Evolutionary conservation across 805 yeast genomes (phyloP), one percentile per base, ranked within the genome.

Genomic region (Schwanniomyces sp.): DNA sequence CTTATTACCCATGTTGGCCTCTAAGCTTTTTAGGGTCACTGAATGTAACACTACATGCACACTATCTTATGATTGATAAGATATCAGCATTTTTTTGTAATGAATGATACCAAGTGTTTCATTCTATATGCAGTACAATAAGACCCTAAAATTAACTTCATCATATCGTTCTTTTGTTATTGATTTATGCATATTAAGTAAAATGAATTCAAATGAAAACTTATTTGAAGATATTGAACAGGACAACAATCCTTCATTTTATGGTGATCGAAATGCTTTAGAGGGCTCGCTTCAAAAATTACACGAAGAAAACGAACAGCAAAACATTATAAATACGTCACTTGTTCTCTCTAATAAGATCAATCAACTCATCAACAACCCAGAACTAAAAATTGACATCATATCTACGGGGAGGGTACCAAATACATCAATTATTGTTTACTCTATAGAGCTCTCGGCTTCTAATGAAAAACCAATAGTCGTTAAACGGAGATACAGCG

Each of bases 161-260:
- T 3, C 10, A 4, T 32, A 32, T 11, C 14, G 14, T 32, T 11
- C 14, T 10, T 32, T 14, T 14, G 36, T 32, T 14, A 14, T 6
- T 32, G 18, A 32, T 14, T 32, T 4, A 14, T 16, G 21, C 7
- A 12, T 24, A 25, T 18, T 14, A 8, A 32, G 36, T 32, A 14
- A 24, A 30, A 49, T 49, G 52, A 49, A 43, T 43, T 45, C 52
- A 18, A 43, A 49, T 39, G 51, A 49, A 17, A 50, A 55, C 39
- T 40, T 56, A 42, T 69, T 70, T 46, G 70, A 63, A 39, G 76
- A 70, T 49, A 70, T 72, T 42, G 78, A 73, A 50, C 75, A 71
- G 53, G 78, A 73, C 49, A 73, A 72, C 56, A 73, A 73, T 48
- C 78, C 78, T 11, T 72, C 75, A 34, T 64, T 71, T 48, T 72